Evolutionary conservation across 805 yeast species (phyloP), one percentile per base, ranked within the genome.

Genomic region (Schwanniomyces polymorphus): DNA sequence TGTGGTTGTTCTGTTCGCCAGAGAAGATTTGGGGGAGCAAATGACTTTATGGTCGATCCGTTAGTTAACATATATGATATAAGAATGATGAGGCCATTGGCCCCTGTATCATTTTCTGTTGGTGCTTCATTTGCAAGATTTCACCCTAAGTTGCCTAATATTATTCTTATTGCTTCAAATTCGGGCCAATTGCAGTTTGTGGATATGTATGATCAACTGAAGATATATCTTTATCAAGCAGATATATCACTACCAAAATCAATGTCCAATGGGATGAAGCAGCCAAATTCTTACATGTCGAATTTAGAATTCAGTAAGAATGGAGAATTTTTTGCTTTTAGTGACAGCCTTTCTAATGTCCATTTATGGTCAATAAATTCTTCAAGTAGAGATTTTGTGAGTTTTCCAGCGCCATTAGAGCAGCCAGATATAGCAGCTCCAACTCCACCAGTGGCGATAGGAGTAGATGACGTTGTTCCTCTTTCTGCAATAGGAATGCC

Each of bases 31-130:
- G 49, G 49, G 41, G 75, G 82, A 7, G 47, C 46, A 7, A 51
- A 50, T 37, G 72, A 66, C 43, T 66, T 54, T 43, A 57, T 72
- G 47, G 72, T 65, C 23, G 98, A 94, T 60, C 92, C 96, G 0
- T 75, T 92, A 51, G 91, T 92, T 17, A 85, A 85, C 54, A 82
- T 90, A 17, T 90, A 82, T 63, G 98, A 94, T 63, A 63, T 89
- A 27, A 77, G 95, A 51, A 79, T 82, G 47, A 73, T 88, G 80
- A 78, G 80, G 44, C 78, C 91, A 1, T 65, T 85, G 46, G 74
- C 95, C 0, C 97, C 97, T 3, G 75, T 92, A 7, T 82, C 97
- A 4, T 90, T 91, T 58, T 91, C 94, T 0, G 85, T 91, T 0
- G 97, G 97, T 10, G 97, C 98, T 0, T 77, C 87, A 8, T 87